phyloP scores from a whole-genome alignment of 805 yeast genomes.

The Helenozyma rhizophorensis region DNA sequence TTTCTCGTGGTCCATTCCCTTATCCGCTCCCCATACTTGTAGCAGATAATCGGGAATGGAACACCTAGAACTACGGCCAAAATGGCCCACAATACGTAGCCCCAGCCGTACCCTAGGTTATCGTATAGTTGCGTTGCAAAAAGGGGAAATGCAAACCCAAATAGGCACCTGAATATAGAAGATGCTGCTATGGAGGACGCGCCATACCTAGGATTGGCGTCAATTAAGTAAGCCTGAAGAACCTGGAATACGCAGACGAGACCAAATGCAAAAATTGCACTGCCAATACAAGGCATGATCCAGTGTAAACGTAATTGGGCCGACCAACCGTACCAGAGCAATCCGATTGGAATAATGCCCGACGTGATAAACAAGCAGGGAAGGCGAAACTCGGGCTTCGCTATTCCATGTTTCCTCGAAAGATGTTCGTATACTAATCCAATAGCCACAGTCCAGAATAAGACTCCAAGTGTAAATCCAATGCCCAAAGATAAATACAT shows the following conservation, averaged over 20 bases:
- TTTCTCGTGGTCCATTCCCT: conserved; percentile 35
- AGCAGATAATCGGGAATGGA: conserved; percentile 36
- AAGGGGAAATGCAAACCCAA: conserved; percentile 37
- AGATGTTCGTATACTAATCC: conserved; percentile 23
- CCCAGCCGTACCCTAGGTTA: conserved; percentile 36
- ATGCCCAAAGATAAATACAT: conserved; percentile 39
- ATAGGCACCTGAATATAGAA: conserved; percentile 35
- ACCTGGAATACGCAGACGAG: conserved; percentile 36
- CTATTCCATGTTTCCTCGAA: conserved; percentile 22
- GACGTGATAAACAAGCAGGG: conserved; percentile 34
- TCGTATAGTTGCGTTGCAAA: conserved; percentile 35
- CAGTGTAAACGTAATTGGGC: conserved; percentile 32
- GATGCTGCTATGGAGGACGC: conserved; percentile 40
- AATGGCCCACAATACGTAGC: conserved; percentile 35
- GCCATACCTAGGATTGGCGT: conserved; percentile 35
- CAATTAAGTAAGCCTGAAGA: conserved; percentile 35
- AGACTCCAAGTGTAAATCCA: conserved; percentile 30
- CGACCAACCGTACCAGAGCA: conserved; percentile 41
- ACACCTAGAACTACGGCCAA: conserved; percentile 31
- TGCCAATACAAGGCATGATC: conserved; percentile 36
- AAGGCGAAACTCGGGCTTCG: conserved; percentile 36
- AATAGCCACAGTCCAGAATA: conserved; percentile 26
- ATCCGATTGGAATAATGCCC: conserved; percentile 31
- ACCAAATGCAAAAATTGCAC: conserved; percentile 34
- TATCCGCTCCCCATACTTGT: conserved; percentile 32